These are phyloP conservation scores for Aphanomyces stellatus DNA, from an alignment of 352 stramenopile species.

Conservation along the genomic window DNA sequence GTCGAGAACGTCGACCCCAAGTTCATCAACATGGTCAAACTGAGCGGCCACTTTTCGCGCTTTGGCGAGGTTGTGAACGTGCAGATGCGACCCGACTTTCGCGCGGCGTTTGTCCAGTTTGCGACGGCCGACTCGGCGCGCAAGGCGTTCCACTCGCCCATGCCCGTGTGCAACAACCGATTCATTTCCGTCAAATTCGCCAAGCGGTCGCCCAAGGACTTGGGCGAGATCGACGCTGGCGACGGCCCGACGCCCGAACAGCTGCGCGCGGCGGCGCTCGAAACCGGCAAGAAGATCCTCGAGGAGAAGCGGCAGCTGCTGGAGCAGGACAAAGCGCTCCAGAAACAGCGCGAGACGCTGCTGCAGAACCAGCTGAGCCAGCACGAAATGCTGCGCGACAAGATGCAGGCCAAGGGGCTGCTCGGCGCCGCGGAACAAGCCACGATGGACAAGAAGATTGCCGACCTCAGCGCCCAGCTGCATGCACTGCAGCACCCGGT, in stretches of 20 bases:
- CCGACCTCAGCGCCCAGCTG: constrained; percentile 55
- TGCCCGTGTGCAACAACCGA: constrained; percentile 84
- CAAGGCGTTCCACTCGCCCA: constrained; percentile 79
- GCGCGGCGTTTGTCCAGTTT: constrained; percentile 82
- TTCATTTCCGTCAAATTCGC: constrained; percentile 86
- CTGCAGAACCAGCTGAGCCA: constrained; percentile 74
- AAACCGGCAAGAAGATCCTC: constrained; percentile 71
- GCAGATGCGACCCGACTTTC: constrained; percentile 72
- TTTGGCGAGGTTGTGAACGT: constrained; percentile 87
- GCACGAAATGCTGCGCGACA: constrained; percentile 68
- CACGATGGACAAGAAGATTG: constrained; percentile 80
- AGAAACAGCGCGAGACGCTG: constrained; percentile 77
- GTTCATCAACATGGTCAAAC: constrained; percentile 85
- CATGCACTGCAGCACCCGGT: constrained; percentile 38
- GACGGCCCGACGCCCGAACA: constrained; percentile 44
- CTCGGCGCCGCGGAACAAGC: constrained; percentile 66
- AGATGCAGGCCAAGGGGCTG: constrained; percentile 63
- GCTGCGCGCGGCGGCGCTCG: constrained; percentile 54
- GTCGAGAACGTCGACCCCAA: constrained; percentile 81
- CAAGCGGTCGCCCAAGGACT: constrained; percentile 66
- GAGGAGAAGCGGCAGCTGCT: constrained; percentile 82
- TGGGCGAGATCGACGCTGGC: constrained; percentile 12
- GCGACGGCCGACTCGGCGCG: constrained; percentile 70
- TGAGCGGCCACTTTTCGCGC: constrained; percentile 81
- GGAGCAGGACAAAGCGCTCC: constrained; percentile 73